Percentiles rank a stretch among this genome's conserved stretches.
Conservation (phyloP, 2,329 filamentous ascomycete genomes). For the Alternaria consortialis region DNA sequence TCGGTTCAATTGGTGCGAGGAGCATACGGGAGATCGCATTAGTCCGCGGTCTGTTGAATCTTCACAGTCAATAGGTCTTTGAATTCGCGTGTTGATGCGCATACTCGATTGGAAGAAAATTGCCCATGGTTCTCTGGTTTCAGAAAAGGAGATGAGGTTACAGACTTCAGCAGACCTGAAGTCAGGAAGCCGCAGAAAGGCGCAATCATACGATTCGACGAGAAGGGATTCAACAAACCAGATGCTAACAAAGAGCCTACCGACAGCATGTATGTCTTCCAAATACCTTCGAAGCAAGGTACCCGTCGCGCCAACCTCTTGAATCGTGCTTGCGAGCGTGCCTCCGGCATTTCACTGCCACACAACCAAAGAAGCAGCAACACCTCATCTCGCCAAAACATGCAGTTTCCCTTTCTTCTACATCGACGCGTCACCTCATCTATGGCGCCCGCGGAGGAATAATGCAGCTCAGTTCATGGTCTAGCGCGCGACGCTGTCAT, state of each 20-base stretch:
- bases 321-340: not conserved
- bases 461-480: conserved; percentile 21
- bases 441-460: not conserved
- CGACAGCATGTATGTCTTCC: not conserved
- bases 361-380: not conserved
- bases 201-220: not conserved
- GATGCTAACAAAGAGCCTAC: not conserved
- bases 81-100: too few relatives aligned
- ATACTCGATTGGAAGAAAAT: too few relatives aligned
- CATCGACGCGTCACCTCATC: conserved; percentile 1
- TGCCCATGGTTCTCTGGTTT: too few relatives aligned
- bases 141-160: too few relatives aligned
- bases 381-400: conserved; percentile 1
- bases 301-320: not conserved
- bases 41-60: too few relatives aligned
- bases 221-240: not conserved
- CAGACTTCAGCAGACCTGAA: too few relatives aligned
- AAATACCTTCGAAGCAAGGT: not conserved
- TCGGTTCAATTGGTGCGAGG: too few relatives aligned
- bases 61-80: too few relatives aligned
- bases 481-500: not conserved
- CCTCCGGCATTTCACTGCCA: conserved; percentile 13
- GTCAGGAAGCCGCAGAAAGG: not conserved
- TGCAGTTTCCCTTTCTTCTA: not conserved
- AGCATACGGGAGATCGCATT: too few relatives aligned